phyloP scores from a whole-genome alignment of 805 yeast species.

The Ogataea nitratoaversa region DNA sequence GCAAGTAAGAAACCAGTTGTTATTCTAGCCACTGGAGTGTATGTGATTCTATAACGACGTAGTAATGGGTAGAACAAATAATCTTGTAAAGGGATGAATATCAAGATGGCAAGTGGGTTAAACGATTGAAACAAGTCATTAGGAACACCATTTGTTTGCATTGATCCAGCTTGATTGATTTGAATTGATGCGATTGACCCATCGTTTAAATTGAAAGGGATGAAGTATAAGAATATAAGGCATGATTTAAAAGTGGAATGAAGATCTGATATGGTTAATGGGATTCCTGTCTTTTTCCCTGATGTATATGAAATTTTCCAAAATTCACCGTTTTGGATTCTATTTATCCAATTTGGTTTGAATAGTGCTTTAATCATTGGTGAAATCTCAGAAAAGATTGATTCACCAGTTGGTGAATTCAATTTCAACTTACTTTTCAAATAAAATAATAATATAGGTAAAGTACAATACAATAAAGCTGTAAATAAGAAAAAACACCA shows the following conservation, averaged over 20 bases:
- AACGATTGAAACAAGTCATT: slow-evolving; percentile 51
- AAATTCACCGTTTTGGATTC: slow-evolving; percentile 35
- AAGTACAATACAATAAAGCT: slow-evolving; percentile 45
- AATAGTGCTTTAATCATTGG: slow-evolving; percentile 36
- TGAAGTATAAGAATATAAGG: slow-evolving; percentile 41
- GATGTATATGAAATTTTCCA: slow-evolving; percentile 33
- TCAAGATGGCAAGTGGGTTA: slow-evolving; percentile 48
- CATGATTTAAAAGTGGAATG: slow-evolving; percentile 42
- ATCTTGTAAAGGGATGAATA: slow-evolving; percentile 47
- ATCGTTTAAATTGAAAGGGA: slow-evolving; percentile 37
- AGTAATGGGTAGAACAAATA: slow-evolving; percentile 41
- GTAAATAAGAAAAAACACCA: slow-evolving; percentile 50
- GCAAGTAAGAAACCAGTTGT: slow-evolving; percentile 43
- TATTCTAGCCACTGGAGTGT: slow-evolving; percentile 42
- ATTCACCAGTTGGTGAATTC: slow-evolving; percentile 37
- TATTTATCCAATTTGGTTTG: slow-evolving; percentile 36
- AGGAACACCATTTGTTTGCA: slow-evolving; percentile 50
- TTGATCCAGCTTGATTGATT: slow-evolving; percentile 48
- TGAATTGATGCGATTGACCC: slow-evolving; percentile 44
- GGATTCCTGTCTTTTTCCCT: slow-evolving; percentile 13
- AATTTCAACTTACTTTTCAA: slow-evolving; percentile 32
- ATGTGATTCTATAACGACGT: slow-evolving; percentile 35
- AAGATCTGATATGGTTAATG: slow-evolving; percentile 38
- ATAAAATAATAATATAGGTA: slow-evolving; percentile 41
- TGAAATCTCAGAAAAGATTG: slow-evolving; percentile 38